Evolutionary conservation across 1,284 basidiomycete genomes (phyloP), one percentile per base, ranked within the genome.

Genomic region (Leccinum pachyderme): DNA sequence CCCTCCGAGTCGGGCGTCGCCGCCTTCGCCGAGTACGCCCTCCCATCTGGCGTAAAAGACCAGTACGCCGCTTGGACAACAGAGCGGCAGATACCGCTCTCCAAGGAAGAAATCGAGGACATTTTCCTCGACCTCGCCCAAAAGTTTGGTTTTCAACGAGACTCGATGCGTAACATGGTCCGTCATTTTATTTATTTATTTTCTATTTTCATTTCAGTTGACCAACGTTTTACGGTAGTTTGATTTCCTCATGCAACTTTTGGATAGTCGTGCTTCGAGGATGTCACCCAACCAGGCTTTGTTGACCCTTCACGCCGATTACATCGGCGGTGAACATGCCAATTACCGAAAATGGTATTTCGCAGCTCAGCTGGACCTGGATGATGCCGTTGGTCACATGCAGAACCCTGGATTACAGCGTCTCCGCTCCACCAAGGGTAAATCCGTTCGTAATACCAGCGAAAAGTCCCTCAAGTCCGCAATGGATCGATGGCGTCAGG

Each of bases 271-370:
- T 52, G 89, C 95, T 6, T 96, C 93, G n/a, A 87, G 97, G 51
- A 99, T 99, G 96, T 89, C 93, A 2, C 95, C 97, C 8, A 91
- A 94, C 70, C 94, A 97, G 72, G 96, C 96, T 1, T 81, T 97
- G 27, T 79, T 95, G 54, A 98, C 96, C 0, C 81, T 99, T 7
- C 96, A 99, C 70, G 95, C 96, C 58, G 96, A 99, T 73, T 99
- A 98, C 75, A 98, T 99, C 69, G 97, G 97, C 49, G 96, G 97
- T 4, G 92, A 94, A 70, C 88, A 96, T 67, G 92, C 94, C 53
- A 97, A 97, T 77, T 97, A 97, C 75, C 91, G 95, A 60, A 96
- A 95, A 74, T 99, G 97, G 96, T 99, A 99, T 78, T 99, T 99
- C 76, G 97, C 96, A 18, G 95, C 96, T 25, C 96, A 99, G 73